Evolutionary conservation across 192 early-diverging fungal genomes (phyloP).

Genomic region (Coemansia nantahalensis): DNA sequence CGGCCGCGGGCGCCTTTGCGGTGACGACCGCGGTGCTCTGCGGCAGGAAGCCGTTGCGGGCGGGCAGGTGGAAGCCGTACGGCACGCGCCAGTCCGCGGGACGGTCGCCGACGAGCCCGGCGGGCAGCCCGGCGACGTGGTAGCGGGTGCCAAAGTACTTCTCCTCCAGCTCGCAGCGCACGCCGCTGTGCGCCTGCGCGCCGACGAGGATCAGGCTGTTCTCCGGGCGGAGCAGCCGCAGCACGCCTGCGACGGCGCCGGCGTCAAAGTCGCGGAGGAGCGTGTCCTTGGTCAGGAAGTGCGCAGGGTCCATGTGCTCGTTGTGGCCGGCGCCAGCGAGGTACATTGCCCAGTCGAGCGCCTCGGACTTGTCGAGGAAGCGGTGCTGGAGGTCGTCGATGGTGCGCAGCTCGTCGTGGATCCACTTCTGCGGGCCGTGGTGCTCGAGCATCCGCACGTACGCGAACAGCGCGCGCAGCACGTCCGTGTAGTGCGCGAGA

Average conservation of each 20-base stretch:
- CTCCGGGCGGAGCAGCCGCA: conserved; percentile 57
- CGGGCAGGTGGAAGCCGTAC: conserved; percentile 5
- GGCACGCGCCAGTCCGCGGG: neutral
- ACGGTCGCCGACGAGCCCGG: neutral
- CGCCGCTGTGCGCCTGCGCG: conserved; percentile 23
- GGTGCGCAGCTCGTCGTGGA: conserved; percentile 32
- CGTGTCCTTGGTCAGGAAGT: conserved; percentile 62
- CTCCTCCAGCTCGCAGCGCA: conserved; percentile 53
- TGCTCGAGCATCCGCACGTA: conserved; percentile 29
- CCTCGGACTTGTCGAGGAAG: conserved; percentile 59
- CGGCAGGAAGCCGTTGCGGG: conserved; percentile 11
- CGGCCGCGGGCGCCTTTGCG: neutral
- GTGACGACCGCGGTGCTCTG: conserved; percentile 22
- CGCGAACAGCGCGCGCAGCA: conserved; percentile 23
- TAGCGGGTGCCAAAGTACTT: conserved; percentile 80
- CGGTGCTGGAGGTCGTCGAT: conserved; percentile 48
- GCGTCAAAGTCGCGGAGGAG: conserved; percentile 62
- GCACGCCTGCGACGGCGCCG: conserved; percentile 55
- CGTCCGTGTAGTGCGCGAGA: conserved; percentile 19
- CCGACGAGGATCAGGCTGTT: conserved; percentile 56
- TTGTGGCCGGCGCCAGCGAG: conserved; percentile 66
- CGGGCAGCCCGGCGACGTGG: conserved; percentile 29
- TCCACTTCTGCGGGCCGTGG: conserved; percentile 26
- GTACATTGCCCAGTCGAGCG: conserved; percentile 57
- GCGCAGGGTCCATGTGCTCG: conserved; percentile 59